Evolutionary conservation across 768 basidiomycete species (phyloP), one percentile per base, ranked within the genome.

Genomic region (Neoboletus magnificus): DNA sequence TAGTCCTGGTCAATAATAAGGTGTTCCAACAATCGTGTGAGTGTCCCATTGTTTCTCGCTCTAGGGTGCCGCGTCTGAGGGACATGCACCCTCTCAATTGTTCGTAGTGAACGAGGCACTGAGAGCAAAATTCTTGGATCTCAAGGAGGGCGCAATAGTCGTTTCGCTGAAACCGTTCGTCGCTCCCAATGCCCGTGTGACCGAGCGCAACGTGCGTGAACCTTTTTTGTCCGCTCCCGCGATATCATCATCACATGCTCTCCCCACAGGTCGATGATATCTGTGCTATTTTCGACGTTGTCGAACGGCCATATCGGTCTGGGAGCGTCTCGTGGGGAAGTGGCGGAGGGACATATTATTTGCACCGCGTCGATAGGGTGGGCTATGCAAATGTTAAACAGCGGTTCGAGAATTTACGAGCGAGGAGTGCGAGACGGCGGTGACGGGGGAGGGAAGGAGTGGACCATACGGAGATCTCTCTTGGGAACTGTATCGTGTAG

Each of bases 101-200:
- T 18, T 43, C 39, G 12, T 54, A 92, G 89, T 98, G 57, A 98
- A 98, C 70, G 91, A 92, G 65, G 83, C 86, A 1, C 74, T 99
- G 16, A 80, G 89, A 43, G 86, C 89, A 29, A 89, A 93, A 65
- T 98, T 98, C 73, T 76, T 99, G 52, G 97, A 99, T 66, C 76
- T 98, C 56, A 97, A 93, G 66, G 92, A 96, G 56, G 91, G 92
- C 20, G 93, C 94, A 0, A 86, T 86, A 46, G 89, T 99, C 45
- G 82, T 98, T 36, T 93, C 91, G 20, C 74, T 99, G 18, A 84
- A 87, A 55, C 92, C 93, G 1, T 97, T 92, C 59, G 86, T 94
- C 53, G 81, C 86, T 32, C 82, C 83, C 0, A 77, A 87, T 61
- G 87, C 86, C 41, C 83, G 90, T 36, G 77, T 97, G 54, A 92